phyloP scores from a whole-genome alignment of 2,329 filamentous ascomycete species.

The Pseudodiploospora longispora region DNA sequence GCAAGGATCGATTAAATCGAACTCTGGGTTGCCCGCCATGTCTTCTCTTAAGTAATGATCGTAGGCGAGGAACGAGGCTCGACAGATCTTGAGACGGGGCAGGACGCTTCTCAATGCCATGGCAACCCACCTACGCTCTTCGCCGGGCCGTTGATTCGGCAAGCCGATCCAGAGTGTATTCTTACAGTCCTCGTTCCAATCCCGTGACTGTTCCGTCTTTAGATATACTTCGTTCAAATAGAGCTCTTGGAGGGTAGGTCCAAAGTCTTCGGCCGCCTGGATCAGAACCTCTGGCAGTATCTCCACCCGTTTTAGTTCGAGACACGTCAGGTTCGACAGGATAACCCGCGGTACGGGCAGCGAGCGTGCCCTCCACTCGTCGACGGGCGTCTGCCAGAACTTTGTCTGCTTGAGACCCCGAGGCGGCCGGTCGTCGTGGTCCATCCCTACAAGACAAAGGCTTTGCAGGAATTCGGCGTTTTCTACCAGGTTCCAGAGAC shows the following conservation, averaged over 20 bases:
- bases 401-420: slow-evolving; percentile 30
- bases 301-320: slow-evolving; percentile 37
- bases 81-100: slow-evolving; percentile 31
- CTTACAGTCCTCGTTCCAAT: slow-evolving; percentile 24
- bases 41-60: slow-evolving; percentile 30
- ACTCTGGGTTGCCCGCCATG: slow-evolving; percentile 18
- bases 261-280: slow-evolving; percentile 25
- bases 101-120: slow-evolving; percentile 29
- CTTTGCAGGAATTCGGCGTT: slow-evolving; percentile 36
- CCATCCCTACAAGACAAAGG: slow-evolving; percentile 39
- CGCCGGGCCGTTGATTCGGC: slow-evolving; percentile 31
- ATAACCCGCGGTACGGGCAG: slow-evolving; percentile 29
- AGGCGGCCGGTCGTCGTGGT: slow-evolving; percentile 30
- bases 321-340: slow-evolving; percentile 29
- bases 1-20: slow-evolving; percentile 35
- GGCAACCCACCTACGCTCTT: slow-evolving; percentile 34
- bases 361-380: slow-evolving; percentile 32
- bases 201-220: slow-evolving; percentile 29
- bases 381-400: slow-evolving; percentile 24
- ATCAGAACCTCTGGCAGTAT: slow-evolving; percentile 28
- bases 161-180: slow-evolving; percentile 37
- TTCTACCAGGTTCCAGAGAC: slow-evolving; percentile 42
- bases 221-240: slow-evolving; percentile 39
- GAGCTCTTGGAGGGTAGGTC: slow-evolving; percentile 33
- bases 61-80: slow-evolving; percentile 36